These are phyloP conservation scores for Phytopythium chamaehyphon DNA, from an alignment of 352 stramenopile species.

Conservation along the genomic window DNA sequence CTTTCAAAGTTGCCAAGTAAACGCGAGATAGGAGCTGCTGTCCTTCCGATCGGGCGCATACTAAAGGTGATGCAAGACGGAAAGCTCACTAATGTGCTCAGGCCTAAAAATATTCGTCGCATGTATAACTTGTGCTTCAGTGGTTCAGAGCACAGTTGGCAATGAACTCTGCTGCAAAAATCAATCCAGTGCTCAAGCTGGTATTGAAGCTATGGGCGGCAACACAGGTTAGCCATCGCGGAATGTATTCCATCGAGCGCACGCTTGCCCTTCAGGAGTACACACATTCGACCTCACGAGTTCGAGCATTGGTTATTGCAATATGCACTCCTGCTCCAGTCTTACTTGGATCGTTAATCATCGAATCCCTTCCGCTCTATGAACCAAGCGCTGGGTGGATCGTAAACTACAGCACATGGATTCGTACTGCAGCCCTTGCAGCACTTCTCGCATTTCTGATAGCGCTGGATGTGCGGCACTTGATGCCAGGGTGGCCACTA, in stretches of 20 bases:
- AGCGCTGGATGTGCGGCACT: neutral
- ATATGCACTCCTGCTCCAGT: neutral
- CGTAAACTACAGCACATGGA: neutral
- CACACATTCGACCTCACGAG: constrained; percentile 3
- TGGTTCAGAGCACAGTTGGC: too few relatives aligned
- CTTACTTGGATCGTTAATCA: neutral
- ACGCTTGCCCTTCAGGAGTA: constrained; percentile 24
- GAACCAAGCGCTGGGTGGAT: neutral
- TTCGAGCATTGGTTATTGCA: constrained; percentile 2
- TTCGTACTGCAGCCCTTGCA: neutral
- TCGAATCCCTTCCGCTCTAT: neutral
- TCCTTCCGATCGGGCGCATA: too few relatives aligned
- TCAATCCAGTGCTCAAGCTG: neutral
- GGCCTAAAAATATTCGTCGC: too few relatives aligned
- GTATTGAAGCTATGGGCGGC: neutral
- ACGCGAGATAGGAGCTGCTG: neutral
- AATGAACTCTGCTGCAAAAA: too few relatives aligned
- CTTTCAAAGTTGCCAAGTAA: neutral
- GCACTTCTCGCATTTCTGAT: neutral
- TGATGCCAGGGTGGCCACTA: neutral
- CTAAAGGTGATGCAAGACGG: too few relatives aligned
- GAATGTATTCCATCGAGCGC: constrained; percentile 28
- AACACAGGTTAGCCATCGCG: constrained; percentile 11
- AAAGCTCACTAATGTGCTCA: too few relatives aligned
- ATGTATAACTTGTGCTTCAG: too few relatives aligned